Percentiles rank a stretch among this genome's conserved stretches.
These are phyloP conservation scores for Tilletia walkeri DNA, from an alignment of 1,284 basidiomycete genomes.

Conservation along the genomic window DNA sequence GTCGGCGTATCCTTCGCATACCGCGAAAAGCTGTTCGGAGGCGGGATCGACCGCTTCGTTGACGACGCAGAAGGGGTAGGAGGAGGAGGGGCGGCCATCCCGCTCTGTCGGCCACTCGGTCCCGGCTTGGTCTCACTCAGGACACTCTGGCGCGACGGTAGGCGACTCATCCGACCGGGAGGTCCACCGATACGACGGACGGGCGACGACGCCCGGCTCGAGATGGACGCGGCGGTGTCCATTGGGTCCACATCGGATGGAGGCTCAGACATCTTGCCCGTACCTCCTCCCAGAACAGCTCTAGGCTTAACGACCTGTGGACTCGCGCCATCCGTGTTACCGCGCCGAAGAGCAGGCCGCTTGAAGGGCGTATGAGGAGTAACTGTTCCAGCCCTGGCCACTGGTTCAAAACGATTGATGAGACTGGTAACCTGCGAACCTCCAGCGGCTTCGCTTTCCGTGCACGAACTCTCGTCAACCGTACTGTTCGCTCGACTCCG, in stretches of 20 bases:
- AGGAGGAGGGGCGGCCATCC: background rate
- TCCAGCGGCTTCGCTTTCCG: slow-evolving; percentile 34
- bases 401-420: slow-evolving; percentile 32
- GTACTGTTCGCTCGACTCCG: slow-evolving; percentile 25
- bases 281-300: background rate
- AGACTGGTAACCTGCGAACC: slow-evolving; percentile 25
- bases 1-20: slow-evolving; percentile 3
- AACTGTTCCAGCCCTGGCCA: slow-evolving; percentile 20
- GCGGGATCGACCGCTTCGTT: background rate
- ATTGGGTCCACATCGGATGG: background rate
- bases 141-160: background rate
- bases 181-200: background rate
- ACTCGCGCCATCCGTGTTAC: slow-evolving; percentile 5
- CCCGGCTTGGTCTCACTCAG: background rate
- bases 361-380: slow-evolving; percentile 17
- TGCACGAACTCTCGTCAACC: slow-evolving; percentile 44
- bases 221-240: slow-evolving; percentile 9
- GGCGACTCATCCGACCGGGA: background rate
- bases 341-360: background rate
- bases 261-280: background rate
- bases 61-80: too few species aligned
- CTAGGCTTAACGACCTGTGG: background rate
- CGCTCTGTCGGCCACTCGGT: background rate
- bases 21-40: slow-evolving; percentile 11
- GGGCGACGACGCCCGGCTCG: slow-evolving; percentile 10